Base-by-base conservation (phyloP, 306 rosid species). In the Crataegus laevigata region DNA sequence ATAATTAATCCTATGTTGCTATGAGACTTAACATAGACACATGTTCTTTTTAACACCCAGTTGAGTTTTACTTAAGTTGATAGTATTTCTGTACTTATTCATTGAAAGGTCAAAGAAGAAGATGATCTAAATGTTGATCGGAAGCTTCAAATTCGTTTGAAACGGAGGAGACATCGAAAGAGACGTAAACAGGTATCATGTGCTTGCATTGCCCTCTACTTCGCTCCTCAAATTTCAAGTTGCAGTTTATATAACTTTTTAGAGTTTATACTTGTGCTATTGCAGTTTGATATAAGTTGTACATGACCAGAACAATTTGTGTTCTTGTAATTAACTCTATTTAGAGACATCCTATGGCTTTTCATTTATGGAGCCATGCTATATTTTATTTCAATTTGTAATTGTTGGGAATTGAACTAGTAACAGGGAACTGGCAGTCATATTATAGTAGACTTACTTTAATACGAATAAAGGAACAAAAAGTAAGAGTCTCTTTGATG, bases 31-130 rank as follows among this genome's bases (percentile, higher is more conserved):
- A 54, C 24, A 28, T 69, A 5, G 7, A 50, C 43, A 69, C 50
- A 10, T 1, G 17, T 32, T 43, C 52, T 68, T 71, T 51, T 25
- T 51, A 47, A 72, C 72, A 8, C 73, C 43, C 66, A n/a, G 66
- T 72, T 72, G 68, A 69, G 67, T 24, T 45, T 72, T 66, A 38
- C 57, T 61, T 74, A 59, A 73, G 70, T 3, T 75, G 58, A 11
- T 69, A 22, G 8, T 17, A 58, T 24, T 67, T 66, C 18, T 76
- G 66, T 86, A 40, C 29, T 11, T 80, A 18, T 70, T 15, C 29
- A 62, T 72, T 74, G 40, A 55, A 81, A 94, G 98, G 96, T 94
- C 65, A 94, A 91, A 85, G 98, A 94, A 88, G 98, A 94, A 79
- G 98, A 94, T 72, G 98, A 94, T 79, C 96, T 83, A 50, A 82